Base-by-base conservation (phyloP, 129 eudicot species). In the Glebionis coronaria region DNA sequence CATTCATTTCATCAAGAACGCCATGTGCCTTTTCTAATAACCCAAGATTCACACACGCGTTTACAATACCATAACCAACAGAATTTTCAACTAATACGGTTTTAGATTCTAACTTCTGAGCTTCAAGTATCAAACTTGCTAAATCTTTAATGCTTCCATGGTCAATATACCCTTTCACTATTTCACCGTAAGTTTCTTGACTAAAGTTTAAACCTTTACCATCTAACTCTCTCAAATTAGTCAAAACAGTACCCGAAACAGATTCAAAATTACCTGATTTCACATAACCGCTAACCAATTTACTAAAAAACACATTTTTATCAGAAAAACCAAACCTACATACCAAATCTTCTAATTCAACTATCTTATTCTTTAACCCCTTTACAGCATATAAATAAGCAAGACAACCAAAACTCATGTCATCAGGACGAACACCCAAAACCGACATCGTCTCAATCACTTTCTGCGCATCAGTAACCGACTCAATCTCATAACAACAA, bases 1-100 rank as follows among this genome's bases (percentile, higher is more conserved):
- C 77, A 69, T 84, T 88, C 95, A 93, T 86, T 75, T 93, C 98
- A 79, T 93, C 96, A 27, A 93, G 86, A 25, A 88, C 67, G 55
- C 66, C 71, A 44, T 88, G 95, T 12, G 96, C 96, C 70, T 81
- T 88, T 69, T 88, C 96, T 67, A 93, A 72, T 59, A 84, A 70
- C 20, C 84, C 90, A 35, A 82, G 91, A 76, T 60, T 78, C 52
- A 93, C 87, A 81, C 92, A 93, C 23, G 96, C 87, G 29, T 29
- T 68, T 31, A 93, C 74, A 67, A 93, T 76, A 29, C 92, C 96
- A 72, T 83, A 93, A 18, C 95, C 98, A 66, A 84, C 67, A 12
- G 92, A 82, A 9, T 61, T 81, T 68, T 86, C 95, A 46, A 71
- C 92, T 46, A 27, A 11, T 44, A 84, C 14, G 8, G 77, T 20